These are phyloP conservation scores for Eucalyptus coolabah DNA, from an alignment of 345 rosid species.

Conservation along the genomic window DNA sequence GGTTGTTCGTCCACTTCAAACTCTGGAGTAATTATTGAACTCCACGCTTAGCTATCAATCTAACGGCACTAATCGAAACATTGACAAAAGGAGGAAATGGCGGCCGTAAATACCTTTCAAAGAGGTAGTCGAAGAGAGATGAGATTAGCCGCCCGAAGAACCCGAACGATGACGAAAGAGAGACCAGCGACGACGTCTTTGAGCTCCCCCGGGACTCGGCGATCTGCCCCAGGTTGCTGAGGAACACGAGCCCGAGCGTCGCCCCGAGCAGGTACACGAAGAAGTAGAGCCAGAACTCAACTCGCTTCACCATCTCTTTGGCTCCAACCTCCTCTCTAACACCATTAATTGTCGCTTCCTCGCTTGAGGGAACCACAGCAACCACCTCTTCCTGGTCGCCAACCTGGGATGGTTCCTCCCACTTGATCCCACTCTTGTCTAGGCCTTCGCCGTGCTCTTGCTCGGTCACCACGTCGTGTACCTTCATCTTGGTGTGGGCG, in stretches of 20 bases:
- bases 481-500: too few relatives aligned
- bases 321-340: constrained; percentile 55
- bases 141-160: constrained; percentile 88
- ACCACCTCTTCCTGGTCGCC: background rate
- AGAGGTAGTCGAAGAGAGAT: constrained; percentile 45
- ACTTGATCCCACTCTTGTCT: background rate
- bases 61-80: background rate
- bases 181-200: constrained; percentile 40
- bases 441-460: too few relatives aligned
- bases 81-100: background rate
- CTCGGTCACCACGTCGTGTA: too few relatives aligned
- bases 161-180: constrained; percentile 69
- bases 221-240: constrained; percentile 88
- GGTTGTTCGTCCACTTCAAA: background rate
- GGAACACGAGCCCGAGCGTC: constrained; percentile 21
- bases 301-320: constrained; percentile 34
- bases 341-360: background rate
- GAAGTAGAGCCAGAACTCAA: constrained; percentile 73
- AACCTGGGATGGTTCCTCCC: background rate
- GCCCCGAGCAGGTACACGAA: constrained; percentile 50
- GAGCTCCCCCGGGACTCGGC: constrained; percentile 70
- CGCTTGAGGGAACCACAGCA: background rate
- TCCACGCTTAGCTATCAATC: background rate
- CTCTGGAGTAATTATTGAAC: background rate
- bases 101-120: constrained; percentile 31